Evolutionary conservation across 352 stramenopile species (phyloP).

Genomic region (Phytophthora citrophthora): DNA sequence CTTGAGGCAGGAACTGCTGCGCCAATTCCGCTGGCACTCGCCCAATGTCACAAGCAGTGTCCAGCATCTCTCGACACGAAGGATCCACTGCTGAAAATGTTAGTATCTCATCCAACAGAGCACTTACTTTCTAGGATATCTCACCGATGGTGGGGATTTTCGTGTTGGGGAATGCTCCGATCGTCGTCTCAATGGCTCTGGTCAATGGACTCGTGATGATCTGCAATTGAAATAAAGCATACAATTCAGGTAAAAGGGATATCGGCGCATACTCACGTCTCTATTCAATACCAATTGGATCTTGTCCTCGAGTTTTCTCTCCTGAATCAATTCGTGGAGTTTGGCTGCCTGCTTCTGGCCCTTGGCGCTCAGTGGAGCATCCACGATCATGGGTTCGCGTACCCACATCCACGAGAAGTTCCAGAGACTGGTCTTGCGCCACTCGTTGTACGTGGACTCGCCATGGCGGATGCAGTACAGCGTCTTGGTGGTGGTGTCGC

Average conservation of each 20-base stretch:
- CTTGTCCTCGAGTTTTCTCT: constrained; percentile 54
- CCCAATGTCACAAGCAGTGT: constrained; percentile 86
- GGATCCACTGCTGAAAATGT: constrained; percentile 58
- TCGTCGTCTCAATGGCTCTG: constrained; percentile 83
- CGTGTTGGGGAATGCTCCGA: constrained; percentile 59
- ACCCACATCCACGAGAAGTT: constrained; percentile 89
- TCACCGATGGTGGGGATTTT: constrained; percentile 67
- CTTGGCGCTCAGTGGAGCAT: constrained; percentile 76
- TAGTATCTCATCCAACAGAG: not conserved
- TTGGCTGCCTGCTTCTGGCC: constrained; percentile 65
- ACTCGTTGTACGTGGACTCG: constrained; percentile 90
- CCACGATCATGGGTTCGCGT: constrained; percentile 86
- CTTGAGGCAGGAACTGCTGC: constrained; percentile 35
- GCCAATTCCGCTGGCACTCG: constrained; percentile 55
- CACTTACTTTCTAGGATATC: not conserved
- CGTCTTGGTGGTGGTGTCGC: constrained; percentile 50
- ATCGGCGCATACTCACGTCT: not conserved
- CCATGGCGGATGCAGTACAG: constrained; percentile 90
- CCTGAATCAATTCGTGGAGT: constrained; percentile 49
- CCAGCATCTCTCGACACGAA: constrained; percentile 82
- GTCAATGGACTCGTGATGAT: constrained; percentile 86
- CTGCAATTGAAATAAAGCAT: constrained; percentile 26
- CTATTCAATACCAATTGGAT: constrained; percentile 65
- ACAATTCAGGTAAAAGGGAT: too few species aligned
- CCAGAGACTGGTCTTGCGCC: constrained; percentile 74